phyloP scores from a whole-genome alignment of 163 green algal genomes.

The Chlorella variabilis region DNA sequence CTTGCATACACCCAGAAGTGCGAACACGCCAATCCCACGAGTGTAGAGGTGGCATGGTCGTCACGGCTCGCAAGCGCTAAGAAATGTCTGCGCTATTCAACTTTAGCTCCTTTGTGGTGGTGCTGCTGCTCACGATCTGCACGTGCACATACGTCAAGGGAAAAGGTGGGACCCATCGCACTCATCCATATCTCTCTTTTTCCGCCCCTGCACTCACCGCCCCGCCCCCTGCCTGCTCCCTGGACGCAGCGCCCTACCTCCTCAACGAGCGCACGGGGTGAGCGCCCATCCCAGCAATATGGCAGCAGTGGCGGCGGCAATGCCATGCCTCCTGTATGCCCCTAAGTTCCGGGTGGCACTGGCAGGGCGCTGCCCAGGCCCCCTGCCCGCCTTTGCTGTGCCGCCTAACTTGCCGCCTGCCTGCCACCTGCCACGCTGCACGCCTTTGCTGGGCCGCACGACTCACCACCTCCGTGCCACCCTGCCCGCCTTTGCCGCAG shows the following conservation, averaged over 20 bases:
- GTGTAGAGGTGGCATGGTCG: background rate
- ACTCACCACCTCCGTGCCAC: no score
- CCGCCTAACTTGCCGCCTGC: no score
- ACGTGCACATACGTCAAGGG: constrained; percentile 95
- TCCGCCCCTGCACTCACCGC: background rate
- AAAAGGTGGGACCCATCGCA: constrained; percentile 56
- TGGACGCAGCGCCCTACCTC: constrained; percentile 49
- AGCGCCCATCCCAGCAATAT: background rate
- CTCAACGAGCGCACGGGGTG: constrained; percentile 58
- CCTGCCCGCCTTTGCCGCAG: constrained; percentile 50
- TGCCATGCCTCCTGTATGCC: no score
- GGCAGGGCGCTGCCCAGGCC: no score
- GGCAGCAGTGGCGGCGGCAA: background rate
- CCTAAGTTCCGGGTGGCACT: no score
- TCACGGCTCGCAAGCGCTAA: background rate
- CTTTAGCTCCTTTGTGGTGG: constrained; percentile 90
- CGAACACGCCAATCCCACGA: background rate
- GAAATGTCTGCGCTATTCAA: constrained; percentile 93
- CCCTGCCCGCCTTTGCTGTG: no score
- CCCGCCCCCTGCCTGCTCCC: background rate
- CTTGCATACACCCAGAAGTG: background rate
- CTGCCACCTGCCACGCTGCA: no score
- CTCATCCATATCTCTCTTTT: background rate
- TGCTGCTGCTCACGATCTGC: constrained; percentile 93
- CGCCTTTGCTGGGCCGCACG: no score